A percentile compares a stretch with the other conserved stretches of the same genome.
phyloP scores from a whole-genome alignment of 768 basidiomycete species.

The Boletus bicolor region DNA sequence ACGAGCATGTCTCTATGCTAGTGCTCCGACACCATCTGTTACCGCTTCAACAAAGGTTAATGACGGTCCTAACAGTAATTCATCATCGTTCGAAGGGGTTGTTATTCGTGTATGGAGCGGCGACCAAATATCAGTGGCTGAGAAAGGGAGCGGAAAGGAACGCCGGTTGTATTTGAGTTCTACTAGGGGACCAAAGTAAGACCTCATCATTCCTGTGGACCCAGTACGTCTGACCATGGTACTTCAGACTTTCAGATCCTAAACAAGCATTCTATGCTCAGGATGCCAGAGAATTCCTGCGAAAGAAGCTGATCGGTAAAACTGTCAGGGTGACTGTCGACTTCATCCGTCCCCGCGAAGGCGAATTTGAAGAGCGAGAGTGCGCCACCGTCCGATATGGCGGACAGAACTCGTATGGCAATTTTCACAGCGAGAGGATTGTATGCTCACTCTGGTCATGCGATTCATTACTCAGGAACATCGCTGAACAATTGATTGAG shows the following conservation, averaged over 20 bases:
- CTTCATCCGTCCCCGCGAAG: slow-evolving; percentile 87
- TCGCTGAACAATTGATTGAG: slow-evolving; percentile 91
- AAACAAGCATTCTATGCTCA: slow-evolving; percentile 85
- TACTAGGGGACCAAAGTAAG: slow-evolving; percentile 78
- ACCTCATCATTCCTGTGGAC: slow-evolving; percentile 1
- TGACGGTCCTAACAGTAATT: slow-evolving; percentile 41
- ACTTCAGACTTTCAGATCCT: slow-evolving; percentile 70
- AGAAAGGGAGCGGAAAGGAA: slow-evolving; percentile 72
- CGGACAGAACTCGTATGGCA: slow-evolving; percentile 67
- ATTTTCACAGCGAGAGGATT: not conserved
- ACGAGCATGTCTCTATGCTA: slow-evolving; percentile 66
- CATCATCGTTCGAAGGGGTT: slow-evolving; percentile 69
- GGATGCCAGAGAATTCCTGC: slow-evolving; percentile 90
- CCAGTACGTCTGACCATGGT: slow-evolving; percentile 1
- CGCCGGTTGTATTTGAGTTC: slow-evolving; percentile 85
- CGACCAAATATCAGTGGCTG: slow-evolving; percentile 81
- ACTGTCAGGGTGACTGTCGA: slow-evolving; percentile 80
- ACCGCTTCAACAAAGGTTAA: slow-evolving; percentile 43
- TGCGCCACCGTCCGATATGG: slow-evolving; percentile 88
- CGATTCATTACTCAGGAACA: slow-evolving; percentile 51
- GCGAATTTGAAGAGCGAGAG: slow-evolving; percentile 91
- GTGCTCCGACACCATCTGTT: slow-evolving; percentile 38
- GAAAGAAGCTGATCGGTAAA: slow-evolving; percentile 91
- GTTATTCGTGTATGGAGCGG: slow-evolving; percentile 90
- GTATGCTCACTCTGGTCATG: slow-evolving; percentile 4